These are phyloP conservation scores for Podosphaera aphanis DNA, from an alignment of 2,329 filamentous ascomycete species.

Conservation along the genomic window DNA sequence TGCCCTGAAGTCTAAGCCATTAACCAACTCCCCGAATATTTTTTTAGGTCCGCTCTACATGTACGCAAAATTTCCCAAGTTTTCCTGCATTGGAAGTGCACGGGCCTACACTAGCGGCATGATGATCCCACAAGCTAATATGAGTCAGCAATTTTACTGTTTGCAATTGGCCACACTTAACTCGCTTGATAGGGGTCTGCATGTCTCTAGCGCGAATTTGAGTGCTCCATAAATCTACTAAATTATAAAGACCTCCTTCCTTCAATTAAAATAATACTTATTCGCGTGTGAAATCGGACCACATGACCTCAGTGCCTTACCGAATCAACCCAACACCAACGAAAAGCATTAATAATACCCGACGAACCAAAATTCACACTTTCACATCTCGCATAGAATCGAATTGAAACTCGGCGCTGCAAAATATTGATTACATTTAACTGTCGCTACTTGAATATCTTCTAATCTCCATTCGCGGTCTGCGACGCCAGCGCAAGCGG, in stretches of 20 bases:
- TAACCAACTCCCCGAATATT: no score
- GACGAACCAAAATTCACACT: not conserved
- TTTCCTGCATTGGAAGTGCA: not conserved
- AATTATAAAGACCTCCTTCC: slow-evolving; percentile 1
- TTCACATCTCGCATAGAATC: not conserved
- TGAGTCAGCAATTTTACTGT: not conserved
- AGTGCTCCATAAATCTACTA: not conserved
- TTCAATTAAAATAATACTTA: not conserved
- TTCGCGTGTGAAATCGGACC: not conserved
- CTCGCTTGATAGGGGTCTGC: not conserved
- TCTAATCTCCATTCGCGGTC: no score
- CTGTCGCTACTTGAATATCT: not conserved
- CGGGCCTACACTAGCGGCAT: not conserved
- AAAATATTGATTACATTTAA: not conserved
- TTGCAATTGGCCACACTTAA: not conserved
- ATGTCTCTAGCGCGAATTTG: not conserved
- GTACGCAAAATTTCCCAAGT: not conserved
- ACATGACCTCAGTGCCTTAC: not conserved
- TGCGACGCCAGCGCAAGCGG: no score
- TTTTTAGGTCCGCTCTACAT: no score
- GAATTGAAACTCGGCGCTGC: not conserved
- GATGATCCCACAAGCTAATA: not conserved
- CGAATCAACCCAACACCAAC: not conserved
- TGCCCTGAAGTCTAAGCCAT: no score
- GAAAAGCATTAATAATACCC: not conserved